These are phyloP conservation scores for Fusarium sp. DNA, from an alignment of 2,329 filamentous ascomycete genomes.

Conservation along the genomic window DNA sequence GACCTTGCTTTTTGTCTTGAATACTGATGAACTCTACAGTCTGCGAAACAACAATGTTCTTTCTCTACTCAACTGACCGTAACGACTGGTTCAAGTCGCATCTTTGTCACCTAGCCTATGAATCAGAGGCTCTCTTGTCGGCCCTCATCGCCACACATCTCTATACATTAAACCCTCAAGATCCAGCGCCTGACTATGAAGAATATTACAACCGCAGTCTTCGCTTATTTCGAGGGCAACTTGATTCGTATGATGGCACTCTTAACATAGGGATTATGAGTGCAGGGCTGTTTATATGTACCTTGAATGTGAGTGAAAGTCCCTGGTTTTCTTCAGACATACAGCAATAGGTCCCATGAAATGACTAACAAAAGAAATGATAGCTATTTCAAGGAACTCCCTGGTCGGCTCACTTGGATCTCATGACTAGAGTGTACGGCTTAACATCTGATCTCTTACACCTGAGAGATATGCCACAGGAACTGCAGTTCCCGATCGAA, in stretches of 20 bases:
- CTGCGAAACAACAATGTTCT: constrained; percentile 17
- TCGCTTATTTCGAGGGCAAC: constrained; percentile 18
- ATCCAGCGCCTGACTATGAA: constrained; percentile 8
- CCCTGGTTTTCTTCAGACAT: background rate
- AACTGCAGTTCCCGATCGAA: constrained; percentile 13
- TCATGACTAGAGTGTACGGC: constrained; percentile 32
- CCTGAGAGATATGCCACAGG: background rate
- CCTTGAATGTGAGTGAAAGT: constrained; percentile 16
- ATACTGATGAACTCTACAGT: background rate
- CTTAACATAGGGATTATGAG: constrained; percentile 12
- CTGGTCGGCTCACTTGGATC: constrained; percentile 25
- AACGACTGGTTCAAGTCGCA: constrained; percentile 12
- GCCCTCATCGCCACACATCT: constrained; percentile 25
- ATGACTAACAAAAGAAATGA: background rate
- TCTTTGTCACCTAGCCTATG: background rate
- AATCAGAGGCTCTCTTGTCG: constrained; percentile 22
- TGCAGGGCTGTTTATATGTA: constrained; percentile 27
- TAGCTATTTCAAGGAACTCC: constrained; percentile 33
- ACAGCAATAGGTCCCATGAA: background rate
- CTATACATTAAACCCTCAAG: constrained; percentile 14
- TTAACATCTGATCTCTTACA: constrained; percentile 1
- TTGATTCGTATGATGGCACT: constrained; percentile 7
- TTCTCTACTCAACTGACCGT: constrained; percentile 25
- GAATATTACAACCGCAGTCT: constrained; percentile 25
- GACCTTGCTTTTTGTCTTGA: background rate